Evolutionary conservation across 1,284 basidiomycete genomes (phyloP).

Genomic region (Cutaneotrichosporon curvatum): DNA sequence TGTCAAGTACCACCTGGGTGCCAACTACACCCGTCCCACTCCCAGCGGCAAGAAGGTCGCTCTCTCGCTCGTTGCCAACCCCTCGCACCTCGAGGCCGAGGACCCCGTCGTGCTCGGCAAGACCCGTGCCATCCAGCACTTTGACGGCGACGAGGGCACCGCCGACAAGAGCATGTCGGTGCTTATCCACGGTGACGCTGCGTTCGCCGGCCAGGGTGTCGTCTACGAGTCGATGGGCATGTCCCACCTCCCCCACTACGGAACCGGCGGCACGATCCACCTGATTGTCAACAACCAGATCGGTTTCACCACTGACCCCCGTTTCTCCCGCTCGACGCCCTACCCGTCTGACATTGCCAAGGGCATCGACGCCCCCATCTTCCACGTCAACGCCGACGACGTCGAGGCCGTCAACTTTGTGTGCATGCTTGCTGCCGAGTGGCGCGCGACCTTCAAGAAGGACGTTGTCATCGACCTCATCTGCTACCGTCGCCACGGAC

Average conservation of each 20-base stretch:
- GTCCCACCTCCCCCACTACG: constrained; percentile 89
- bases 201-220: constrained; percentile 96
- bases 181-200: constrained; percentile 94
- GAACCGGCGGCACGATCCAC: constrained; percentile 96
- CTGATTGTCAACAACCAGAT: constrained; percentile 99
- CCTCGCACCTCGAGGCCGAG: constrained; percentile 78
- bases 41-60: constrained; percentile 97
- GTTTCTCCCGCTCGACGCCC: constrained; percentile 93
- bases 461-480: constrained; percentile 98
- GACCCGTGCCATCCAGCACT: constrained; percentile 92
- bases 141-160: constrained; percentile 74
- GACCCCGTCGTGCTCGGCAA: constrained; percentile 98
- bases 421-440: constrained; percentile 95
- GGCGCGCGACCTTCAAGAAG: constrained; percentile 97
- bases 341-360: constrained; percentile 99
- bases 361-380: constrained; percentile 95
- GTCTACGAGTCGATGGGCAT: constrained; percentile 99
- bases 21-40: constrained; percentile 97
- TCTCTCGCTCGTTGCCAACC: constrained; percentile 95
- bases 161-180: constrained; percentile 86
- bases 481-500: constrained; percentile 96
- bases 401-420: constrained; percentile 98
- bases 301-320: constrained; percentile 98
- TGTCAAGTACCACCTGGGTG: constrained; percentile 98
- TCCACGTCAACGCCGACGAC: constrained; percentile 99